These are phyloP conservation scores for Geoglossum glabrum DNA, from an alignment of 495 filamentous ascomycete genomes.

Conservation along the genomic window DNA sequence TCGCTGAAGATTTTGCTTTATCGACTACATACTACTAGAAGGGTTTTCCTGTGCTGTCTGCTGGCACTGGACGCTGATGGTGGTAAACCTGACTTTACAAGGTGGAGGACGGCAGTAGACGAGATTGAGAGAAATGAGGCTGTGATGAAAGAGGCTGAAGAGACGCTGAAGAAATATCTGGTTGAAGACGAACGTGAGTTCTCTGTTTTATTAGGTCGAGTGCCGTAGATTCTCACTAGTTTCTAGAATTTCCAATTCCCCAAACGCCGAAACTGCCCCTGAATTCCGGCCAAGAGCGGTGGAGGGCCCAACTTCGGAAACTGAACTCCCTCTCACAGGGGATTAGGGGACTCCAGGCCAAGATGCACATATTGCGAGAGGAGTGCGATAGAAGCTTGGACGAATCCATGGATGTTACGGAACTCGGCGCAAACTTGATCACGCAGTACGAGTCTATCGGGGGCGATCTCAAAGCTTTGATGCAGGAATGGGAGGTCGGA, in stretches of 20 bases:
- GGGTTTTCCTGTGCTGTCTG: constrained; percentile 67
- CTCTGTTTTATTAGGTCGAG: neutral
- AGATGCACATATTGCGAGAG: constrained; percentile 81
- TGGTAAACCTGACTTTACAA: constrained; percentile 51
- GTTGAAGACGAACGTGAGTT: constrained; percentile 65
- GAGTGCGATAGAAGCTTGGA: constrained; percentile 63
- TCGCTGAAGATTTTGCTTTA: constrained; percentile 59
- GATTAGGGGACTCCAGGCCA: constrained; percentile 81
- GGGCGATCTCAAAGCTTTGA: constrained; percentile 57
- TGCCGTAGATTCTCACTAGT: constrained; percentile 8
- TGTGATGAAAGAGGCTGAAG: constrained; percentile 30
- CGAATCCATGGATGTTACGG: constrained; percentile 47
- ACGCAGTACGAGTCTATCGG: constrained; percentile 90
- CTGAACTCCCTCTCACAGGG: constrained; percentile 75
- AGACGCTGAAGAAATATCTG: constrained; percentile 46
- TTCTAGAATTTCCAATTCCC: constrained; percentile 29
- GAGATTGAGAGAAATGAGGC: constrained; percentile 43
- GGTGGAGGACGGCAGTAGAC: constrained; percentile 63
- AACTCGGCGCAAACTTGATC: constrained; percentile 57
- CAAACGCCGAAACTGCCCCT: constrained; percentile 45
- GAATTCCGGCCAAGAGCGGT: constrained; percentile 56
- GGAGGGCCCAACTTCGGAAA: constrained; percentile 68
- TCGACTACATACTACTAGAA: constrained; percentile 58
- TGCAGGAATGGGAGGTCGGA: constrained; percentile 83
- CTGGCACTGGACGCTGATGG: constrained; percentile 77